These are phyloP conservation scores for Ophiostoma perfectum DNA, from an alignment of 2,329 filamentous ascomycete species.

Conservation along the genomic window DNA sequence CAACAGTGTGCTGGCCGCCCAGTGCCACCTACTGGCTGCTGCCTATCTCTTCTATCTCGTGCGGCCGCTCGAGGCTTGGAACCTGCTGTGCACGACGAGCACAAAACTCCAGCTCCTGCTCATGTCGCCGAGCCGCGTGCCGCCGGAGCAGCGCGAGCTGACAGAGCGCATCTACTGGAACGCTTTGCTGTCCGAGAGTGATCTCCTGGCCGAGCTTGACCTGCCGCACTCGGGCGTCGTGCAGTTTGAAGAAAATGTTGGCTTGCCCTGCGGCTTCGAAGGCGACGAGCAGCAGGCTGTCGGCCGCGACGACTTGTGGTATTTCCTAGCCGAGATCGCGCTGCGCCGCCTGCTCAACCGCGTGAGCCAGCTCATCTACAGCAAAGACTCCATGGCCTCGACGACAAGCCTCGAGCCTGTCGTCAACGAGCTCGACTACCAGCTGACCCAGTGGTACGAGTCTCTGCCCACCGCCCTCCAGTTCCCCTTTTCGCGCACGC, in stretches of 20 bases:
- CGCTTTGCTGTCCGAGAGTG: conserved; percentile 71
- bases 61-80: conserved; percentile 78
- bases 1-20: conserved; percentile 70
- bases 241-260: conserved; percentile 74
- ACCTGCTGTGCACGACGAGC: conserved; percentile 69
- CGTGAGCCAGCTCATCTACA: conserved; percentile 74
- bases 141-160: conserved; percentile 64
- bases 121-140: conserved; percentile 63
- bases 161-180: conserved; percentile 82
- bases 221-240: conserved; percentile 78
- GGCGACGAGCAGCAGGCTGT: conserved; percentile 57
- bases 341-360: conserved; percentile 70
- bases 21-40: conserved; percentile 74
- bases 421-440: conserved; percentile 73
- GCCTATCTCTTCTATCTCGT: conserved; percentile 81
- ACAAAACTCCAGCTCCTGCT: conserved; percentile 76
- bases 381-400: conserved; percentile 64
- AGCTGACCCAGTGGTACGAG: conserved; percentile 80
- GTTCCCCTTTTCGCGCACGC: conserved; percentile 65
- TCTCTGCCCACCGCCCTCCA: conserved; percentile 68
- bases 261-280: conserved; percentile 71
- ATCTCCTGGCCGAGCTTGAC: conserved; percentile 72
- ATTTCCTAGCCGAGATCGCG: conserved; percentile 78
- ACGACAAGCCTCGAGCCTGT: conserved; percentile 71
- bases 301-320: conserved; percentile 75